Evolutionary conservation across 208 protist species (phyloP), one percentile per base, ranked within the genome.

Genomic region (Herpetomonas tarakana): DNA sequence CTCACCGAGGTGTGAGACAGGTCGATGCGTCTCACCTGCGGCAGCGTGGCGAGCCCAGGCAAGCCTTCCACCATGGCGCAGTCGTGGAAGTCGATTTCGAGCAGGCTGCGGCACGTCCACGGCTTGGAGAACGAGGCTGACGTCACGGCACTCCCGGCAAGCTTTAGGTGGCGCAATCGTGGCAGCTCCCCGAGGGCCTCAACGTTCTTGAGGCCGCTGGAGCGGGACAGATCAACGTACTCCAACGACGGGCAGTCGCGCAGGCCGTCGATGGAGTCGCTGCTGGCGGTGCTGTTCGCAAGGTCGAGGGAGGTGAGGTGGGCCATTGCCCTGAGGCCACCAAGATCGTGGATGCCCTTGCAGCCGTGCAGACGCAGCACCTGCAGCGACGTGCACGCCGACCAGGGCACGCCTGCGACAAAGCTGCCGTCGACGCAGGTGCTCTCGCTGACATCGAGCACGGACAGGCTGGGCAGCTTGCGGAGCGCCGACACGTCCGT

Each of bases 91-190:
- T 58, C 62, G 29, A 78, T 22, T 52, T 68, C 52, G 24, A 65
- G 50, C 60, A 79, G 44, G 30, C 53, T 59, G 29, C 61, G 68
- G 27, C 60, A 62, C 21, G 63, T 67, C 67, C 73, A 71, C 63
- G 58, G 52, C 3, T 28, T 57, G 0, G 39, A 19, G 27, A 74
- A 74, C 21, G 68, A 64, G 24, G 44, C 19, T 4, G 44, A 49
- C 4, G 44, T 49, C 11, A 49, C 19, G 19, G 44, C 9, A 18
- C 44, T 49, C 11, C 19, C 44, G 44, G 16, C 16, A 4, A 18
- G 11, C 11, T 22, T 11, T 4, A 49, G 44, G 44, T 12, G 19
- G 4, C 44, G 44, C 44, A 49, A 22, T 4, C 44, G 44, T 4
- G 44, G 44, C 16, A 49, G 44, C 4, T 11, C 44, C 3, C 11